These are phyloP conservation scores for Teunomyces funiuensis DNA, from an alignment of 805 yeast genomes.

Conservation along the genomic window DNA sequence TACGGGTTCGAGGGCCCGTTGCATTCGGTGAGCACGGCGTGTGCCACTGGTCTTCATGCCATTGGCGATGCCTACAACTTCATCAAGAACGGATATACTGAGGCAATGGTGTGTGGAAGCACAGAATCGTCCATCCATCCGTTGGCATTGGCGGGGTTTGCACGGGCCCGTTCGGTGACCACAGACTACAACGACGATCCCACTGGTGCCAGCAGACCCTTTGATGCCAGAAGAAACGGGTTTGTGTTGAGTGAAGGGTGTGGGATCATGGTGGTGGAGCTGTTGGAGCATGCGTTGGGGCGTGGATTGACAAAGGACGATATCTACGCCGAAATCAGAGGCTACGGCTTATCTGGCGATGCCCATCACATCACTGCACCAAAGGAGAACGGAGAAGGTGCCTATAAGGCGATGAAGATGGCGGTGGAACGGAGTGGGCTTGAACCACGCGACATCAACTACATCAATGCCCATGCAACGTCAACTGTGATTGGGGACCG, in stretches of 20 bases:
- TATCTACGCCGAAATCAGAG: slow-evolving; percentile 78
- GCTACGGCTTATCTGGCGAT: slow-evolving; percentile 92
- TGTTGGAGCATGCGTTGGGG: slow-evolving; percentile 66
- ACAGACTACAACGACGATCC: slow-evolving; percentile 65
- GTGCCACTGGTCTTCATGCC: slow-evolving; percentile 94
- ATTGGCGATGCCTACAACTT: slow-evolving; percentile 90
- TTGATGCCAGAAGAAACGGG: slow-evolving; percentile 76
- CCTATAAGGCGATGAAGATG: slow-evolving; percentile 74
- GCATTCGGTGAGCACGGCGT: slow-evolving; percentile 89
- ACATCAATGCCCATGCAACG: slow-evolving; percentile 96
- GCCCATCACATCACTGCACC: slow-evolving; percentile 95
- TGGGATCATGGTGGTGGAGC: slow-evolving; percentile 77
- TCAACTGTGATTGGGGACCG: slow-evolving; percentile 86
- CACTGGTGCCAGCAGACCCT: slow-evolving; percentile 75
- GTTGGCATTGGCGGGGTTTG: slow-evolving; percentile 83
- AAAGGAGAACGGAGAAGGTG: slow-evolving; percentile 77
- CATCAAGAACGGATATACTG: slow-evolving; percentile 75
- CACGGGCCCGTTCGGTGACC: slow-evolving; percentile 80
- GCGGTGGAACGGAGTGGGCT: slow-evolving; percentile 60
- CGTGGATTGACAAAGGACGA: slow-evolving; percentile 52
- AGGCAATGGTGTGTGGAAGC: slow-evolving; percentile 93
- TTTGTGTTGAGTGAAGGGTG: slow-evolving; percentile 94
- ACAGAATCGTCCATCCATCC: slow-evolving; percentile 88
- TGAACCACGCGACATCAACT: slow-evolving; percentile 54
- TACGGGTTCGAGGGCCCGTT: slow-evolving; percentile 80